phyloP scores from a whole-genome alignment of 2,329 filamentous ascomycete species.

The Scytalidium sp. region DNA sequence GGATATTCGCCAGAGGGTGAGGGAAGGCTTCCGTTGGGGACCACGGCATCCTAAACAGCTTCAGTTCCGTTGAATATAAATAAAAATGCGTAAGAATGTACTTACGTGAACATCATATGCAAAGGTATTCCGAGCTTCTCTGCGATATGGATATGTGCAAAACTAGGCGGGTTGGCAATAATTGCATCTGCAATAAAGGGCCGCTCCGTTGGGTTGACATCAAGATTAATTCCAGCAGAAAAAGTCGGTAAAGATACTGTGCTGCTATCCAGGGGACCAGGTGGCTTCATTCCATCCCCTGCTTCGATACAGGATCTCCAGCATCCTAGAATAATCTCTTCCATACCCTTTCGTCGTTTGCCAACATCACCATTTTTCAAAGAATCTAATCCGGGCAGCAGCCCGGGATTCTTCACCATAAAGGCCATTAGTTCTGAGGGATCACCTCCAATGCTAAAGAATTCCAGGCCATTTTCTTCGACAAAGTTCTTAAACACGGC shows the following conservation, averaged over 20 bases:
- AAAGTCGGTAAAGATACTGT: constrained; percentile 17
- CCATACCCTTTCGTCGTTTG: constrained; percentile 70
- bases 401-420: constrained; percentile 85
- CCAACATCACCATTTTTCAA: constrained; percentile 74
- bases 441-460: constrained; percentile 74
- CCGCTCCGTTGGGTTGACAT: constrained; percentile 24
- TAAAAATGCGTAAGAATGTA: constrained; percentile 15
- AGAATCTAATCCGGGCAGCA: constrained; percentile 80
- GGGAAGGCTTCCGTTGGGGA: constrained; percentile 68
- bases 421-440: constrained; percentile 79
- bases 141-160: constrained; percentile 72
- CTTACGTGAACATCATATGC: constrained; percentile 88
- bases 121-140: constrained; percentile 73
- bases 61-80: background rate
- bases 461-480: constrained; percentile 68
- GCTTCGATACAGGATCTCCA: constrained; percentile 84
- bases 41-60: constrained; percentile 62
- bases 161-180: constrained; percentile 75
- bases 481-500: constrained; percentile 66
- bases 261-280: constrained; percentile 14
- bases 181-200: constrained; percentile 84
- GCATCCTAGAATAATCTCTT: constrained; percentile 77
- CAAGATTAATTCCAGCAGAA: constrained; percentile 30
- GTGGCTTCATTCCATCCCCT: constrained; percentile 54
- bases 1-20: constrained; percentile 67